Conservation (phyloP, 345 rosid genomes). For the Salix exigua region DNA sequence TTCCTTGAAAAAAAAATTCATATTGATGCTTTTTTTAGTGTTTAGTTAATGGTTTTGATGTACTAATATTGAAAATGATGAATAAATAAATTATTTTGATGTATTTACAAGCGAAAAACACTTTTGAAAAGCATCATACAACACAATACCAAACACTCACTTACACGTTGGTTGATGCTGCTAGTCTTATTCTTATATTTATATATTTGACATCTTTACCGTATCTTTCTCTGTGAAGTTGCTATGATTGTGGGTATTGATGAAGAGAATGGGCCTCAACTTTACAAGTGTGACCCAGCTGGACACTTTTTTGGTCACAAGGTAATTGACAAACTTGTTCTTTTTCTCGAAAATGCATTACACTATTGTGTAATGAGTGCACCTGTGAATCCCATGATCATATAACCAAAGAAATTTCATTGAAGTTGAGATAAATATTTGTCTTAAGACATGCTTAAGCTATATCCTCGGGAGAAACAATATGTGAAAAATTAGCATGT, state of each 20-base stretch:
- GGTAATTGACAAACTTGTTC: slow-evolving; percentile 39
- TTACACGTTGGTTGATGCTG: neutral
- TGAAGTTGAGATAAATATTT: neutral
- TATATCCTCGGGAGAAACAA: neutral
- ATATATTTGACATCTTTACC: neutral
- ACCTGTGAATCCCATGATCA: neutral
- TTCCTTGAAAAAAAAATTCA: no score
- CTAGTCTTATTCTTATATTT: neutral
- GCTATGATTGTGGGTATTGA: slow-evolving; percentile 96
- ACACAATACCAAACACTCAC: no score
- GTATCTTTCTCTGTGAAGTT: slow-evolving; percentile 44
- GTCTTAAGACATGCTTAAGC: neutral
- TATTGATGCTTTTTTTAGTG: no score
- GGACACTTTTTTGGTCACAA: slow-evolving; percentile 97
- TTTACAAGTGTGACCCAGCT: slow-evolving; percentile 98
- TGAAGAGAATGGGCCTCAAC: slow-evolving; percentile 88
- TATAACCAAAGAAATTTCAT: neutral
- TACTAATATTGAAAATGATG: no score
- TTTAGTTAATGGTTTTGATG: no score
- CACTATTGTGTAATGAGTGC: neutral
- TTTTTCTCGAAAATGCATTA: neutral
- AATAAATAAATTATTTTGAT: no score
- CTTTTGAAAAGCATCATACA: no score
- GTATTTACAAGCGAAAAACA: no score
- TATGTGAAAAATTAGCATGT: neutral